Evolutionary conservation across 805 yeast genomes (phyloP).

Genomic region (Lipomyces starkeyi): DNA sequence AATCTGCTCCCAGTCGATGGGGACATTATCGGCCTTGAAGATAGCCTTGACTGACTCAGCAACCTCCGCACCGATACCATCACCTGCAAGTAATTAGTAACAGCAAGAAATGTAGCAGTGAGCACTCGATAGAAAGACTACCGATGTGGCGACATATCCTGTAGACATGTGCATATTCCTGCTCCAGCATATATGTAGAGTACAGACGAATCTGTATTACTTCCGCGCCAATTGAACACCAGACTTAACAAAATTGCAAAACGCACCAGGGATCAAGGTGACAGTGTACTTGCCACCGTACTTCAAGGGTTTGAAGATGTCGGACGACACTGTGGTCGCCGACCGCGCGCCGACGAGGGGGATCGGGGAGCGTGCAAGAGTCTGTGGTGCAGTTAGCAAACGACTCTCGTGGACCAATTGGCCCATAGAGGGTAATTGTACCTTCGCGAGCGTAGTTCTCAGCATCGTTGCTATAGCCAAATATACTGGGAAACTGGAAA

Average conservation of each 20-base stretch:
- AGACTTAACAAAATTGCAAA: neutral
- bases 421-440: neutral
- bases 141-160: neutral
- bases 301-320: constrained; percentile 77
- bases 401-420: neutral
- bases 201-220: neutral
- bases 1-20: constrained; percentile 86
- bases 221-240: neutral
- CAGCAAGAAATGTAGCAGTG: neutral
- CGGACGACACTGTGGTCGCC: constrained; percentile 67
- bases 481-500: neutral
- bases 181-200: neutral
- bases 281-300: constrained; percentile 95
- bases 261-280: constrained; percentile 76
- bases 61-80: constrained; percentile 96
- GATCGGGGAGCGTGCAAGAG: constrained; percentile 28
- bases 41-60: constrained; percentile 91
- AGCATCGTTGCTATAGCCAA: constrained; percentile 19
- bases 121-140: neutral
- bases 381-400: constrained; percentile 15
- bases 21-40: constrained; percentile 84
- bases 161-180: neutral
- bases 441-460: constrained; percentile 27
- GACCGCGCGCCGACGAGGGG: constrained; percentile 41
- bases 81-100: constrained; percentile 58